A percentile compares a stretch with the other conserved stretches of the same genome.
These are phyloP conservation scores for Bacidia rubella DNA, from an alignment of 495 filamentous ascomycete genomes.

Conservation along the genomic window DNA sequence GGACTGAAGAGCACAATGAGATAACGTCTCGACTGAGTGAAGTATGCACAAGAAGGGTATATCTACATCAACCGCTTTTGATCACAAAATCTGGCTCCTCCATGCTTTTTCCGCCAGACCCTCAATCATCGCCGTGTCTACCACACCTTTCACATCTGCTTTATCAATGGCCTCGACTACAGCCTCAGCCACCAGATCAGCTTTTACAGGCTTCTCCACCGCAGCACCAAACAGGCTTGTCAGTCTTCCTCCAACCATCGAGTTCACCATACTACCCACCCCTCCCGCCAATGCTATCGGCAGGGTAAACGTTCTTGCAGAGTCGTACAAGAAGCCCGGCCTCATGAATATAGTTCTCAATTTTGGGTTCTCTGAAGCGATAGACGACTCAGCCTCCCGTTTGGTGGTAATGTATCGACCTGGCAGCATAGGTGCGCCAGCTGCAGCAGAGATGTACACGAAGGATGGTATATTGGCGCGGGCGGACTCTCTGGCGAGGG, in stretches of 20 bases:
- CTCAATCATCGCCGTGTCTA: constrained; percentile 58
- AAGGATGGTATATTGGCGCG: constrained; percentile 52
- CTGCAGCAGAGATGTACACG: constrained; percentile 78
- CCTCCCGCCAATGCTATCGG: constrained; percentile 64
- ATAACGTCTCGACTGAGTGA: not conserved
- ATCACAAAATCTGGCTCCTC: constrained; percentile 71
- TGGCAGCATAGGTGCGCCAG: constrained; percentile 71
- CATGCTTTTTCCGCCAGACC: constrained; percentile 59
- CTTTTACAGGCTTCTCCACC: constrained; percentile 73
- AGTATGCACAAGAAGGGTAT: not conserved
- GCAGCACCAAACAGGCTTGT: constrained; percentile 63
- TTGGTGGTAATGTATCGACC: constrained; percentile 82
- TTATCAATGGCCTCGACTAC: constrained; percentile 68
- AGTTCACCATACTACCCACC: constrained; percentile 57
- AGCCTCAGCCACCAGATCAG: constrained; percentile 71
- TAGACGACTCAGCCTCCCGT: constrained; percentile 72
- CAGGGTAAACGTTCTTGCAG: constrained; percentile 64
- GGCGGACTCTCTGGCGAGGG: constrained; percentile 69
- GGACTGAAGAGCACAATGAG: not conserved
- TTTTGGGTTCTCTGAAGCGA: constrained; percentile 52
- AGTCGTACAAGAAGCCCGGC: constrained; percentile 82
- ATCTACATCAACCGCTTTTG: not conserved
- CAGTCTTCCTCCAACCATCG: constrained; percentile 56
- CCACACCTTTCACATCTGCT: constrained; percentile 49
- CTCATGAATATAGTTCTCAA: constrained; percentile 74